These are phyloP conservation scores for Aristolochia californica DNA, from an alignment of 164 flowering plant genomes.

Conservation along the genomic window DNA sequence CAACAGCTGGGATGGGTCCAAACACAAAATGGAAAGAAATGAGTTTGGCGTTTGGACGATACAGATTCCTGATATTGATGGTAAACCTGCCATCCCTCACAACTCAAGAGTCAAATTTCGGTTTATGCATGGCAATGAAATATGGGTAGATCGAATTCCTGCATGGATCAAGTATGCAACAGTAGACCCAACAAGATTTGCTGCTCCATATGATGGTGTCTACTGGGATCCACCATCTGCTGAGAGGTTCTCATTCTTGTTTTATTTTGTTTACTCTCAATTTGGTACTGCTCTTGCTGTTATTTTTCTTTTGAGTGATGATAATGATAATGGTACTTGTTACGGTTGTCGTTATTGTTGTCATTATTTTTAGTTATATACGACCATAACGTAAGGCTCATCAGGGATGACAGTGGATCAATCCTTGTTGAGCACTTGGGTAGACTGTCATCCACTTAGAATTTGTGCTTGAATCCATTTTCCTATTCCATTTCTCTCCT, in stretches of 20 bases:
- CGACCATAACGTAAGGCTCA: no score
- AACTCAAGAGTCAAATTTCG: constrained; percentile 80
- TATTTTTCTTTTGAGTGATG: no score
- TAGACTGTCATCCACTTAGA: no score
- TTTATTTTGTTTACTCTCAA: not conserved
- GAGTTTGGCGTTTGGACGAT: constrained; percentile 91
- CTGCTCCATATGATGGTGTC: constrained; percentile 91
- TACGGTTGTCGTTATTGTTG: no score
- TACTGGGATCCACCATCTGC: constrained; percentile 88
- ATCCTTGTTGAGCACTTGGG: no score
- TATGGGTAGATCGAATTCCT: constrained; percentile 91
- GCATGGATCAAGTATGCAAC: constrained; percentile 97
- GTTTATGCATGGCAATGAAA: constrained; percentile 71
- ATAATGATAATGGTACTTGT: no score
- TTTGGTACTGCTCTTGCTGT: no score
- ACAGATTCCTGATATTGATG: constrained; percentile 57
- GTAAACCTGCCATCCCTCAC: constrained; percentile 71
- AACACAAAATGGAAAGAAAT: constrained; percentile 70
- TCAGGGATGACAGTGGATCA: no score
- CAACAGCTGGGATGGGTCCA: constrained; percentile 91
- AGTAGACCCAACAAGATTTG: constrained; percentile 68
- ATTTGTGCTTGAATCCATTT: no score
- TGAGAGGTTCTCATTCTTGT: constrained; percentile 51
- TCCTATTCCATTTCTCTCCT: no score
- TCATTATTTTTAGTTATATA: no score